Percentiles rank a stretch among this genome's conserved stretches.
These are phyloP conservation scores for Populus pruinosa DNA, from an alignment of 345 rosid species.

Conservation along the genomic window DNA sequence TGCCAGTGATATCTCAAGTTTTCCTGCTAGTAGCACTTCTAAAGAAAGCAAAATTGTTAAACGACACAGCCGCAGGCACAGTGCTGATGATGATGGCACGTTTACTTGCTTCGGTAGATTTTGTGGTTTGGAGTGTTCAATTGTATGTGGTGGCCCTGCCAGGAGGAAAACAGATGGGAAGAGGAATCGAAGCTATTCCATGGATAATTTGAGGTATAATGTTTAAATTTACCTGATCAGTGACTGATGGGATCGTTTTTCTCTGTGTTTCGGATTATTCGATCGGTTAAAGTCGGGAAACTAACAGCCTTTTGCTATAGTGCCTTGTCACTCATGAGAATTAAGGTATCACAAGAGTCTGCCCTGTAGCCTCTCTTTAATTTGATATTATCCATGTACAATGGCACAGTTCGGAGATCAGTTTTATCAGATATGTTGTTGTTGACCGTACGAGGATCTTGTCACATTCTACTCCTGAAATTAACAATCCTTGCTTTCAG, in stretches of 20 bases:
- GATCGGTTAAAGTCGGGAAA: neutral
- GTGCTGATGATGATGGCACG: slow-evolving; percentile 35
- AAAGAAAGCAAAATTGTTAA: slow-evolving; percentile 12
- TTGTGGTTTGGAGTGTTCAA: slow-evolving; percentile 68
- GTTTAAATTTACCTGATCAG: neutral
- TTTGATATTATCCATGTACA: no score
- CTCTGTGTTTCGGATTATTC: neutral
- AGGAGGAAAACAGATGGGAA: slow-evolving; percentile 12
- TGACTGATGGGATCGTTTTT: neutral
- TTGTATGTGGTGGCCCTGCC: slow-evolving; percentile 51
- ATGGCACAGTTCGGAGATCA: no score
- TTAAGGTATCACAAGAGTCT: no score
- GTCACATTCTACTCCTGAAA: neutral
- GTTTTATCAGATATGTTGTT: neutral
- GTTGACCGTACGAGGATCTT: neutral
- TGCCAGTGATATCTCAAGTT: slow-evolving; percentile 35
- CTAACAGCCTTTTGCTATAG: neutral
- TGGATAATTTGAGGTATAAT: slow-evolving; percentile 21
- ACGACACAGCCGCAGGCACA: slow-evolving; percentile 35
- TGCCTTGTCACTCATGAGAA: no score
- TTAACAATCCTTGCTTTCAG: neutral
- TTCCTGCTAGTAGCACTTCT: slow-evolving; percentile 18
- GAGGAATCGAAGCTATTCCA: slow-evolving; percentile 26
- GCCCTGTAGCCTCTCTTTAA: no score
- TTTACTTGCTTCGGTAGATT: slow-evolving; percentile 69